Conservation (phyloP, 2,329 filamentous ascomycete genomes). For the Aulographum hederae region DNA sequence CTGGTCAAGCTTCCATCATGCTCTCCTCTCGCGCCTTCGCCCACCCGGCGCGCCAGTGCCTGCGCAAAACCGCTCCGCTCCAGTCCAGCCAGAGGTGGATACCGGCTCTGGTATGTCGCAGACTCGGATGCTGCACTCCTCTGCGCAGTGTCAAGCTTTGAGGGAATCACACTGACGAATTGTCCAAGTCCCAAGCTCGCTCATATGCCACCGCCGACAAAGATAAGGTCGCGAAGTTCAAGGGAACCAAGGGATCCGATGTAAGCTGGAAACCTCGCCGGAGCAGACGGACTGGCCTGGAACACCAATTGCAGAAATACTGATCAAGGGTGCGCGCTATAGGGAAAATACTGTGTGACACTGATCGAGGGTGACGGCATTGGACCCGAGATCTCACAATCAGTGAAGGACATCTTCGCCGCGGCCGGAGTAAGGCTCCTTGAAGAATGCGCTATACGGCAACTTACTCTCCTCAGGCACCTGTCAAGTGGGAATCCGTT, state of each 20-base stretch:
- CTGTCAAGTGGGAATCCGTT: constrained; percentile 91
- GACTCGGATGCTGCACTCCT: too few relatives aligned
- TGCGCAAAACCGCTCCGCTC: constrained; percentile 41
- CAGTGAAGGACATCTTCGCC: constrained; percentile 96
- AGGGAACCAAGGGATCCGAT: constrained; percentile 73
- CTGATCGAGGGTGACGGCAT: constrained; percentile 99
- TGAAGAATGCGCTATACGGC: too few relatives aligned
- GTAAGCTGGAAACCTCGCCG: constrained; percentile 39
- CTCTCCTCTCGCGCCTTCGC: constrained; percentile 64
- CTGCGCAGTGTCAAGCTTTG: too few relatives aligned
- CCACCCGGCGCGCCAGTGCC: constrained; percentile 60
- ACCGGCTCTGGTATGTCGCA: background rate
- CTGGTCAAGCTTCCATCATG: too few relatives aligned
- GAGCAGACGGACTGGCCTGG: constrained; percentile 1
- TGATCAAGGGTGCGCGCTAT: too few relatives aligned
- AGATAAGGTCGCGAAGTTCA: constrained; percentile 78
- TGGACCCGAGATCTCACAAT: constrained; percentile 91
- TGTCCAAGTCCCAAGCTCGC: constrained; percentile 12
- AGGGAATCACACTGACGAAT: too few relatives aligned
- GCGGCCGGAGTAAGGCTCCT: constrained; percentile 78
- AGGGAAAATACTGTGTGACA: constrained; percentile 92
- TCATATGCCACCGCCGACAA: constrained; percentile 40
- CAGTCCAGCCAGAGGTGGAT: constrained; percentile 13
- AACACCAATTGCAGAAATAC: constrained; percentile 4
- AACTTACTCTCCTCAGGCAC: constrained; percentile 38